Conservation (phyloP, 2,329 filamentous ascomycete species). For the Fusarium kyushuense region DNA sequence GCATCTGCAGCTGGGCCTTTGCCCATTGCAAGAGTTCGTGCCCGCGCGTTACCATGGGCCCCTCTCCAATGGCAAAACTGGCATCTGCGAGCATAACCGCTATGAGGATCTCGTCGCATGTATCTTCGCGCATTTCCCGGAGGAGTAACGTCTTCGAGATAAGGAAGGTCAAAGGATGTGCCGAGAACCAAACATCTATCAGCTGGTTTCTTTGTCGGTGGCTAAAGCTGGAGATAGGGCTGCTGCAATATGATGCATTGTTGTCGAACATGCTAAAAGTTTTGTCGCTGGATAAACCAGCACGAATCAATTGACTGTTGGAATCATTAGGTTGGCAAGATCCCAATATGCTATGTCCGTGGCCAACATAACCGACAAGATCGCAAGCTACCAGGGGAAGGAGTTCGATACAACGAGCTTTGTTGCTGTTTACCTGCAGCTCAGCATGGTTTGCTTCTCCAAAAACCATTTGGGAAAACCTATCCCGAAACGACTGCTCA, state of each 20-base stretch:
- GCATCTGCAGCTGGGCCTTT: conserved; percentile 49
- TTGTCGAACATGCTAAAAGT: conserved; percentile 51
- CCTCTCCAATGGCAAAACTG: conserved; percentile 51
- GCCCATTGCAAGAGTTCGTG: conserved; percentile 53
- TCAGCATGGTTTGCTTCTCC: not conserved
- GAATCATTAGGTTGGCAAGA: conserved; percentile 47
- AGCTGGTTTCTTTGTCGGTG: conserved; percentile 52
- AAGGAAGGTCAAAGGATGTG: conserved; percentile 56
- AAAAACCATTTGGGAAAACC: conserved; percentile 35
- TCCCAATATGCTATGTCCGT: conserved; percentile 50
- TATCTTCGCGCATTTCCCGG: conserved; percentile 54
- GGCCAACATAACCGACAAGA: conserved; percentile 49
- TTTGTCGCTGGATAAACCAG: conserved; percentile 47
- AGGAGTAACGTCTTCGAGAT: conserved; percentile 58
- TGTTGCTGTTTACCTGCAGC: conserved; percentile 1
- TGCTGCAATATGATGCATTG: conserved; percentile 39
- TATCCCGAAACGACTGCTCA: conserved; percentile 50
- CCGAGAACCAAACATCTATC: conserved; percentile 58
- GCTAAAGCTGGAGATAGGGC: conserved; percentile 49
- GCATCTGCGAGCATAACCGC: conserved; percentile 57
- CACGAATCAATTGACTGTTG: conserved; percentile 46
- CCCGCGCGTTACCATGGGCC: conserved; percentile 46
- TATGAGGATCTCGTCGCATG: conserved; percentile 55
- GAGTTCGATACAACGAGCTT: conserved; percentile 45
- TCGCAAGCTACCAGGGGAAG: conserved; percentile 49